Percentiles rank a stretch among this genome's conserved stretches.
Conservation (phyloP, 805 yeast genomes). For the Schizosaccharomyces lindneri region DNA sequence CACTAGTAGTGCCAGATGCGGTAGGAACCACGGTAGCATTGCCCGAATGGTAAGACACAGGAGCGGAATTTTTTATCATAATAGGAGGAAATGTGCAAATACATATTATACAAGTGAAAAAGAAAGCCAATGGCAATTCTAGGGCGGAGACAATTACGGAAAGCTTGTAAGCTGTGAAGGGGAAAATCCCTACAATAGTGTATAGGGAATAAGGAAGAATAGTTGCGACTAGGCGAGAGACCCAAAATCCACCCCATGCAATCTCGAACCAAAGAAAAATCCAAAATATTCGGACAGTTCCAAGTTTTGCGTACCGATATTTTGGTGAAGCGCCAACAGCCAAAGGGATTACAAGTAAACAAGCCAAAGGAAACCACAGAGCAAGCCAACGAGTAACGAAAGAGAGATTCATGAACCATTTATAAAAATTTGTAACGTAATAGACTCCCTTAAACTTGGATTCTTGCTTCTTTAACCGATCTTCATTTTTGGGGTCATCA, state of each 20-base stretch:
- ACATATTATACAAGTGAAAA: conserved; percentile 15
- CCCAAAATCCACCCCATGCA: conserved; percentile 16
- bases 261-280: conserved; percentile 19
- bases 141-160: conserved; percentile 14
- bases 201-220: conserved; percentile 13
- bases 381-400: conserved; percentile 14
- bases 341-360: conserved; percentile 16
- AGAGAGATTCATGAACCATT: conserved; percentile 4
- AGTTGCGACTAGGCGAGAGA: conserved; percentile 15
- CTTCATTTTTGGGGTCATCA: neutral
- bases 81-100: conserved; percentile 14
- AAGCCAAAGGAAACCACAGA: conserved; percentile 17
- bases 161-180: conserved; percentile 13
- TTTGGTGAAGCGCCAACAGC: conserved; percentile 17
- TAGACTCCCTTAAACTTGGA: neutral
- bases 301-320: conserved; percentile 12
- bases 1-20: neutral
- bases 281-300: conserved; percentile 16
- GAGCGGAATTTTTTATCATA: conserved; percentile 6
- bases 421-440: conserved; percentile 2
- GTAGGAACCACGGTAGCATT: conserved; percentile 4
- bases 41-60: conserved; percentile 4
- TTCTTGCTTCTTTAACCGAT: neutral
- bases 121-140: conserved; percentile 14
- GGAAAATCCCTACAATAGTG: conserved; percentile 12